Base-by-base conservation (phyloP, 2,329 filamentous ascomycete genomes). In the Sarocladium oryzae region DNA sequence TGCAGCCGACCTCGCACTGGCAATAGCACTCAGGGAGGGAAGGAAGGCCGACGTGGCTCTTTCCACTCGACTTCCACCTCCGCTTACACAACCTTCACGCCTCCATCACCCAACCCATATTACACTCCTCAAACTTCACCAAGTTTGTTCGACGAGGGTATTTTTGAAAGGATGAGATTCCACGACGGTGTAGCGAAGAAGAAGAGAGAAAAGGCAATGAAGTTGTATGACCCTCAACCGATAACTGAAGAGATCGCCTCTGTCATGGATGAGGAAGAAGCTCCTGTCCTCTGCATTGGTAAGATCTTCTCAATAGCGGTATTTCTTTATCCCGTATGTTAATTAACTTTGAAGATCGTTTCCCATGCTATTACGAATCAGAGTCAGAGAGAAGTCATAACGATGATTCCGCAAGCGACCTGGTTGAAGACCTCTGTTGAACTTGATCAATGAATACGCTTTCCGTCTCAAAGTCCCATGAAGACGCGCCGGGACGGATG, bases 211-310 rank as follows among this genome's bases (percentile, higher is more conserved):
- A 46, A 30, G 41, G 23, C 5, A 20, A n/a, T n/a, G n/a, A n/a
- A n/a, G 46, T 7, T 49, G 30, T 49, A 45, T n/a, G 28, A 65
- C 11, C 62, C 63, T 1, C 57, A 63, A 35, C 65, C 66, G 2
- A 65, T 65, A 28, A 59, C 69, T 26, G 68, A 70, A 40, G 68
- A 70, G 52, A 61, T 64, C 16, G 9, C 33, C 26, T 48, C 43
- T 33, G n/a, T 21, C 33, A 26, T 48, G 13, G 11, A 28, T 18
- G 33, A 32, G 11, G 35, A 40, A 15, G 24, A 3, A 36, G n/a
- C 28, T 52, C 32, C 21, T 4, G 9, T 45, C 9, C 24, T 35
- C 33, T 21, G 4, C 26, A 48, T 48, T 20, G 43, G 43, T 48
- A 41, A 32, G 23, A 21, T 32, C 32, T 41, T 21, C 40, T 32